Conservation (phyloP, 2,329 filamentous ascomycete species). For the Epichloe scottii region DNA sequence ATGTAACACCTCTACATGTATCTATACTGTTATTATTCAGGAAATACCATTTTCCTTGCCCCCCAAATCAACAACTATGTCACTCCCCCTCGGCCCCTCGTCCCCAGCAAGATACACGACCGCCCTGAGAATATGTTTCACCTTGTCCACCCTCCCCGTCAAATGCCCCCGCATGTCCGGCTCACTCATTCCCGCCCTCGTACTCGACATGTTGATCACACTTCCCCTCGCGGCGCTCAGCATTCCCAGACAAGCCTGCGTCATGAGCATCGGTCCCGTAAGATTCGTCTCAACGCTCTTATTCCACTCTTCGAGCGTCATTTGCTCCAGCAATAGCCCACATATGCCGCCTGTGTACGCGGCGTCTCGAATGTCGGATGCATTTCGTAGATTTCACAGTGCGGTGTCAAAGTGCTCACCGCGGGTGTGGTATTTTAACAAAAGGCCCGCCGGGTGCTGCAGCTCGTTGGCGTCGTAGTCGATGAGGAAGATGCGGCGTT, state of each 20-base stretch:
- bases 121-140: too few relatives aligned
- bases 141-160: too few relatives aligned
- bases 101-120: too few relatives aligned
- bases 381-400: conserved; percentile 20
- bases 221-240: conserved; percentile 13
- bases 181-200: conserved; percentile 35
- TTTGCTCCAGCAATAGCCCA: conserved; percentile 14
- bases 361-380: conserved; percentile 18
- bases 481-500: too few relatives aligned
- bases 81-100: too few relatives aligned
- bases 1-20: too few relatives aligned
- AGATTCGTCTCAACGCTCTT: conserved; percentile 24
- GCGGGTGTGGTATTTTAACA: conserved; percentile 9
- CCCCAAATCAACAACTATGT: too few relatives aligned
- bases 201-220: conserved; percentile 33
- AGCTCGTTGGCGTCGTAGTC: too few relatives aligned
- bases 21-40: too few relatives aligned
- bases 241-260: conserved; percentile 16
- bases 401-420: conserved; percentile 12
- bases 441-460: conserved; percentile 12
- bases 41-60: too few relatives aligned
- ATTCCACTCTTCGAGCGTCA: conserved; percentile 26
- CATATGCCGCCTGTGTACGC: conserved; percentile 24
- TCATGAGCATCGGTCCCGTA: conserved; percentile 21
- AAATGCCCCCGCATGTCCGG: conserved; percentile 19